phyloP scores from a whole-genome alignment of 2,329 filamentous ascomycete species.

The Geosmithia putterillii region DNA sequence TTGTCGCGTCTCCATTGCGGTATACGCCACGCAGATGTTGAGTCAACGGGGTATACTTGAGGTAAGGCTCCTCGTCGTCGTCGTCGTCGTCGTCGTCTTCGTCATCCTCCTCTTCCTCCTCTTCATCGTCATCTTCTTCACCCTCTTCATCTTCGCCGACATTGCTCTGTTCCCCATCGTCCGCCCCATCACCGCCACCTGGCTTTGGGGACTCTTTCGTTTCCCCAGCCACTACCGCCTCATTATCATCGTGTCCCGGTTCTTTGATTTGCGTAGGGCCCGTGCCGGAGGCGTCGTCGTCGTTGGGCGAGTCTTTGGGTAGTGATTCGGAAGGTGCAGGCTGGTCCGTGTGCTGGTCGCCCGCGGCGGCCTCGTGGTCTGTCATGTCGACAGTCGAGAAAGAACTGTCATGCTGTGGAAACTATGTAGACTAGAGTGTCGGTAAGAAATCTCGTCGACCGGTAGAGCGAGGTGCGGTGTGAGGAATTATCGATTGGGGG shows the following conservation, averaged over 20 bases:
- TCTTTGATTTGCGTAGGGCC: neutral
- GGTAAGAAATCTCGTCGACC: too few relatives aligned
- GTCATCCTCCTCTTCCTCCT: constrained; percentile 39
- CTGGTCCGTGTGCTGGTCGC: constrained; percentile 2
- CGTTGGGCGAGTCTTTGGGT: neutral
- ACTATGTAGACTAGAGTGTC: too few relatives aligned
- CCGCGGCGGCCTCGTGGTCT: constrained; percentile 4
- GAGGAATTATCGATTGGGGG: neutral
- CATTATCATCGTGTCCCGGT: neutral
- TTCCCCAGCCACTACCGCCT: neutral
- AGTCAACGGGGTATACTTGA: constrained; percentile 87
- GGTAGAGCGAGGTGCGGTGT: too few relatives aligned
- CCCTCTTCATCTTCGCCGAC: constrained; percentile 16
- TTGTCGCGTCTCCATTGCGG: constrained; percentile 90
- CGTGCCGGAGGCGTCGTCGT: neutral
- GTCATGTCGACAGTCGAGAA: constrained; percentile 5
- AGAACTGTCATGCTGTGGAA: neutral
- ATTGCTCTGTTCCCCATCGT: constrained; percentile 10
- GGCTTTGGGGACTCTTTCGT: neutral
- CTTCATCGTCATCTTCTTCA: constrained; percentile 30
- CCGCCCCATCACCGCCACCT: constrained; percentile 5
- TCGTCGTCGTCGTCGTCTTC: constrained; percentile 66
- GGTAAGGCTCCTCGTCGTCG: constrained; percentile 83
- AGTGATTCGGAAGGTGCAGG: neutral
- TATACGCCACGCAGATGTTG: constrained; percentile 71